Evolutionary conservation across 192 early-diverging fungal species (phyloP).

Genomic region (Haplosporangium gracile): DNA sequence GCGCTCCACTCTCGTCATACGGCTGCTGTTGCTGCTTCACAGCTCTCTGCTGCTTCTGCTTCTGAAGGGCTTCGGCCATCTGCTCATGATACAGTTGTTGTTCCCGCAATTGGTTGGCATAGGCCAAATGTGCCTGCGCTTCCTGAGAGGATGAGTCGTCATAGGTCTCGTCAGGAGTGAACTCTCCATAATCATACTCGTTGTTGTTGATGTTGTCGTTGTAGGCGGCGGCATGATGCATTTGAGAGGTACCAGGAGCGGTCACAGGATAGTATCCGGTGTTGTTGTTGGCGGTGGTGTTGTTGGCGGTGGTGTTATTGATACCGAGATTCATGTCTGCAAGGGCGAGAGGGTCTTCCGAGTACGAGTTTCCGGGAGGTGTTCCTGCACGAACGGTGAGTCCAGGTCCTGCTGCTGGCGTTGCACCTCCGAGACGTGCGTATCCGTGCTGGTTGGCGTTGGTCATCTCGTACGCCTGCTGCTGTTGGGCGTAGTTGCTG

Average conservation of each 20-base stretch:
- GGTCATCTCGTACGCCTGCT: constrained; percentile 23
- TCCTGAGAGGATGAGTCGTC: constrained; percentile 47
- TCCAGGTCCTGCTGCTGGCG: background rate
- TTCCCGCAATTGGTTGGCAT: constrained; percentile 45
- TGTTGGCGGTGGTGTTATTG: too few relatives aligned
- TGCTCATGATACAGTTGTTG: constrained; percentile 53
- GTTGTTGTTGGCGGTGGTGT: background rate
- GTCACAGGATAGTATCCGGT: background rate
- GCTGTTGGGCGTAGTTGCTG: constrained; percentile 22
- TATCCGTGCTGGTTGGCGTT: background rate
- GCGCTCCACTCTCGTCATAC: background rate
- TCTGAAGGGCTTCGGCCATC: constrained; percentile 45
- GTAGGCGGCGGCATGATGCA: background rate
- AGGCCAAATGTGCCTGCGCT: constrained; percentile 45
- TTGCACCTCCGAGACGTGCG: background rate
- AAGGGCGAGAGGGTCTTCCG: background rate
- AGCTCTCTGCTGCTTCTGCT: constrained; percentile 31
- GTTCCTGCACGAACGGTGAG: background rate
- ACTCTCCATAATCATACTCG: constrained; percentile 24
- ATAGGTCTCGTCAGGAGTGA: constrained; percentile 34
- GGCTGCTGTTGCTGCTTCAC: constrained; percentile 9
- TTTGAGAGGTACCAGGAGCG: constrained; percentile 3
- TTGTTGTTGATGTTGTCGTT: background rate
- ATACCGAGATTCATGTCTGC: background rate
- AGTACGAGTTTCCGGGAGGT: background rate